Evolutionary conservation across 352 stramenopile genomes (phyloP), one percentile per base, ranked within the genome.

Genomic region (Globisporangium cylindrosporum): DNA sequence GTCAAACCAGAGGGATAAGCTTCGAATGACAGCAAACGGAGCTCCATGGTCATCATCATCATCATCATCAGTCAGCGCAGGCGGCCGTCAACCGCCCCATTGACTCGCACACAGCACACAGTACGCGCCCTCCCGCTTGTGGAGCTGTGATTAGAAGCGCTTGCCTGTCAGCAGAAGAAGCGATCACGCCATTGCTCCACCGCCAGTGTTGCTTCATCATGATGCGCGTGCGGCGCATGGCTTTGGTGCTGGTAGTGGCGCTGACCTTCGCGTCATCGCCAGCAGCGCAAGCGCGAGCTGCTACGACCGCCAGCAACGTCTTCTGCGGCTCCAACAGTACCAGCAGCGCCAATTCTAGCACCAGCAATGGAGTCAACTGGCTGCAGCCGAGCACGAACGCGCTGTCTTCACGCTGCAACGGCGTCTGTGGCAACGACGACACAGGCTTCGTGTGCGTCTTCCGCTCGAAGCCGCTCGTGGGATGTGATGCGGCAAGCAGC

Each of bases 381-480:
- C 61, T 34, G 27, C 60, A 49, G 43, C 60, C 61, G 5, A 34
- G 49, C 1, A n/a, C 61, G 20, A 66, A 66, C 32, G 48, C 14
- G 32, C 61, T 66, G 12, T 53, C 61, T 34, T 53, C 61, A 8
- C 48, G 32, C 48, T 66, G 61, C 32, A 66, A 38, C 48, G 48
- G 54, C 32, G 61, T 53, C 10, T 66, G 61, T 9, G 48, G 48
- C 3, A 24, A 4, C 7, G 48, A 25, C 15, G 41, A 49, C 1
- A 14, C 41, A 49, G 41, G 41, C n/a, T 59, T 58, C 4, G 20
- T 66, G n/a, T 66, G 61, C 32, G 49, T 66, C 48, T 66, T 59
- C 61, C 61, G 61, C 5, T 51, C 61, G 7, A n/a, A 59, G 29
- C 29, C 48, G 15, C 8, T 66, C n/a, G 29, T 24, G 25, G 48